Evolutionary conservation across 1,284 basidiomycete genomes (phyloP), one percentile per base, ranked within the genome.

Genomic region (Ustilago loliicola): DNA sequence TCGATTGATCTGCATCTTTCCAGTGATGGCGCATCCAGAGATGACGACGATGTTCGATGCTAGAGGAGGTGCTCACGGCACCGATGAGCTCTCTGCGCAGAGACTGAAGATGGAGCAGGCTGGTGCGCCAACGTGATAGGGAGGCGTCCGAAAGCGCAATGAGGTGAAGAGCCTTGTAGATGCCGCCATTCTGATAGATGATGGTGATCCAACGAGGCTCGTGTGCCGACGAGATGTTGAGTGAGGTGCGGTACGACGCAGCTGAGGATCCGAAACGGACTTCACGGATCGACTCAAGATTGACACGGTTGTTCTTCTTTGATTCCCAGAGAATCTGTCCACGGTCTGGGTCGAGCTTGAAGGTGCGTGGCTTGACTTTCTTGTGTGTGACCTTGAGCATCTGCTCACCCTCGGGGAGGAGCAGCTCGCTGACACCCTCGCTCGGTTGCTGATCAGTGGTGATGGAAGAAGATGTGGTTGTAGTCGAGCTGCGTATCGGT

Each of bases 81-180:
- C 80, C 79, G 1, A 79, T 53, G 3, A 85, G 69, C 51, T 80
- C 80, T 30, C 80, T 66, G 23, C 85, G 78, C 10, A 84, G 79
- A 6, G 72, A 61, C 6, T 88, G 86, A 13, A 90, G 84, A 9
- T 81, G 81, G 29, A 87, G 85, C 5, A 90, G 86, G 17, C 89
- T 88, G 10, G 80, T 72, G 27, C 88, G 83, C 89, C 89, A 90
- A 7, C 88, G 77, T 5, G 88, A 87, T 82, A 93, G 92, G 0
- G 91, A 89, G 27, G 93, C 91, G 56, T 88, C 87, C 0, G 92
- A 91, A 1, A 91, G 88, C 0, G 95, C 93, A 69, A 98, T 91
- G 66, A 98, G 89, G 83, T 98, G 95, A 15, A 97, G 90, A 0
- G 94, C 93, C 88, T 98, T 98, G 91, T 96, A 98, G 53, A 90